phyloP scores from a whole-genome alignment of 2,329 filamentous ascomycete species.

The Aspergillus sp. region DNA sequence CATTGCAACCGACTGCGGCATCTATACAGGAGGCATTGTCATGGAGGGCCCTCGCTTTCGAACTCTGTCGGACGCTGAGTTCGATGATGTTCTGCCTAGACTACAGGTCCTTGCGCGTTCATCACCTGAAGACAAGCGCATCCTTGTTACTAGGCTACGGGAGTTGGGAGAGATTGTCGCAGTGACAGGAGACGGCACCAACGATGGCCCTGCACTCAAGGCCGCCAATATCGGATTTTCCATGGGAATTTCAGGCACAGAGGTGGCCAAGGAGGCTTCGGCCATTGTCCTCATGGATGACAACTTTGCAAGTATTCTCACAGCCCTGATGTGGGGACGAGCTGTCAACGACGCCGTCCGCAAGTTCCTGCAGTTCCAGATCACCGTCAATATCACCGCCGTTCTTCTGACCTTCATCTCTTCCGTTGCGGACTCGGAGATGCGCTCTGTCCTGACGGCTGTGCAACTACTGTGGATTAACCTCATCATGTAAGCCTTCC shows the following conservation, averaged over 20 bases:
- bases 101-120: conserved; percentile 63
- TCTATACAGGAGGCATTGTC: conserved; percentile 58
- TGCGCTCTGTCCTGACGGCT: conserved; percentile 71
- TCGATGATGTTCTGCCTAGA: conserved; percentile 55
- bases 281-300: conserved; percentile 66
- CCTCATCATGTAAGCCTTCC: conserved; percentile 79
- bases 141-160: conserved; percentile 59
- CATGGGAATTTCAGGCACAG: conserved; percentile 64
- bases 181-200: conserved; percentile 63
- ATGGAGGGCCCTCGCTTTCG: conserved; percentile 68
- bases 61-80: conserved; percentile 56
- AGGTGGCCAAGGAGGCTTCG: conserved; percentile 64
- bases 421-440: conserved; percentile 67
- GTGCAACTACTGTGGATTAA: conserved; percentile 93
- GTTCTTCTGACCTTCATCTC: conserved; percentile 83
- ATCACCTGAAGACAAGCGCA: conserved; percentile 63
- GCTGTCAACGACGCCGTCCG: conserved; percentile 65
- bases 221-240: conserved; percentile 64
- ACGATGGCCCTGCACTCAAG: conserved; percentile 63
- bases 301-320: conserved; percentile 62
- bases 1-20: conserved; percentile 70
- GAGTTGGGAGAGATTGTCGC: conserved; percentile 60
- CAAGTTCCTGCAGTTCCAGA: conserved; percentile 59
- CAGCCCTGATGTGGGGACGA: conserved; percentile 64
- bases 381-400: conserved; percentile 85